Conservation (phyloP, 2,329 filamentous ascomycete species). For the Botrytis paeoniae region DNA sequence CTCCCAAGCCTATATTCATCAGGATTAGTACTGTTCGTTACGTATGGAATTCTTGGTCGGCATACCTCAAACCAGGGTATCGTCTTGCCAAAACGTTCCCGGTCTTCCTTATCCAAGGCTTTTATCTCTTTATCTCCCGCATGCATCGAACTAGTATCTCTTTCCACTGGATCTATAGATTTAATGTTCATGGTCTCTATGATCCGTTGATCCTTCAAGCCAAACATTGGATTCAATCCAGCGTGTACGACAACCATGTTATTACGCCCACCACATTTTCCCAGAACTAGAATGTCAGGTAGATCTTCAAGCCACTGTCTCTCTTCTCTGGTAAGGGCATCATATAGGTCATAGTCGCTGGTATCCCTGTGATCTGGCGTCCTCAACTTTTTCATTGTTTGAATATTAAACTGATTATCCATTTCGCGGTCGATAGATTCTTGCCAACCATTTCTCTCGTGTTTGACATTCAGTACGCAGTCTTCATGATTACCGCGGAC, state of each 20-base stretch:
- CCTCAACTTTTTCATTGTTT: neutral
- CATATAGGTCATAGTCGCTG: neutral
- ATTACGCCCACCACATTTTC: neutral
- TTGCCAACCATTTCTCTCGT: neutral
- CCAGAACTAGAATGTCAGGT: neutral
- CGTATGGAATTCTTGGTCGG: neutral
- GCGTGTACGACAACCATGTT: neutral
- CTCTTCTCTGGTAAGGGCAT: neutral
- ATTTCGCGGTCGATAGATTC: neutral
- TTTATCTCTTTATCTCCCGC: neutral
- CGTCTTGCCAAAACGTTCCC: neutral
- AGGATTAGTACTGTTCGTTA: neutral
- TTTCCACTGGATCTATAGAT: neutral
- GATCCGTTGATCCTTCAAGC: neutral
- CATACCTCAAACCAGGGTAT: neutral
- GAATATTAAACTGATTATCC: neutral
- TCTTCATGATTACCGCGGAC: conserved; percentile 8
- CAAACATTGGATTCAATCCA: neutral
- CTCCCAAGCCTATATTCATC: neutral
- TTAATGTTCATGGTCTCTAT: conserved; percentile 4
- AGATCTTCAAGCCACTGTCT: neutral
- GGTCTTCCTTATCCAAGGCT: too few species aligned
- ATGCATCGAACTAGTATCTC: neutral
- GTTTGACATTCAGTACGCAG: neutral
- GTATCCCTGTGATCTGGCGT: neutral